These are phyloP conservation scores for Yamadazyma endophytica DNA, from an alignment of 805 yeast genomes.

Conservation along the genomic window DNA sequence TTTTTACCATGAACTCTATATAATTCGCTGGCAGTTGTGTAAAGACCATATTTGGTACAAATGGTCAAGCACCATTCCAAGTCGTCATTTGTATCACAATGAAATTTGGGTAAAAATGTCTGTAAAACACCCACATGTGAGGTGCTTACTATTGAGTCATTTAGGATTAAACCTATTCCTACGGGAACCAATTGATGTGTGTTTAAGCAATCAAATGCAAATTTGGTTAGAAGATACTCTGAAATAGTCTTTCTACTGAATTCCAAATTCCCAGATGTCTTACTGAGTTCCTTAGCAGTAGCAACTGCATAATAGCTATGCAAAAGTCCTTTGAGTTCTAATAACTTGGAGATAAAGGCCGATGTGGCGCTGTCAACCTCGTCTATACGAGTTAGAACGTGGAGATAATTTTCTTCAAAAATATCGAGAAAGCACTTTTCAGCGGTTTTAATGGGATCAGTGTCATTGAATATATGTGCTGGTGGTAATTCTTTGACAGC, in stretches of 20 bases:
- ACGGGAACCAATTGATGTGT: slow-evolving; percentile 56
- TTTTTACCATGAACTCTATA: slow-evolving; percentile 47
- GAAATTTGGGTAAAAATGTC: slow-evolving; percentile 56
- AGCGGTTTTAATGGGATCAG: slow-evolving; percentile 15
- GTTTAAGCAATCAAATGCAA: slow-evolving; percentile 52
- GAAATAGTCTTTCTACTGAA: slow-evolving; percentile 36
- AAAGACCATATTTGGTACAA: slow-evolving; percentile 62
- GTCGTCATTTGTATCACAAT: slow-evolving; percentile 67
- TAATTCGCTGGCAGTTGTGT: slow-evolving; percentile 53
- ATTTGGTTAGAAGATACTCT: slow-evolving; percentile 51
- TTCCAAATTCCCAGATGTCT: slow-evolving; percentile 1
- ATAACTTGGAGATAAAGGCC: slow-evolving; percentile 55
- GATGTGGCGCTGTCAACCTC: slow-evolving; percentile 60
- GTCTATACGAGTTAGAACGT: slow-evolving; percentile 56
- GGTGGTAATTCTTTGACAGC: slow-evolving; percentile 32
- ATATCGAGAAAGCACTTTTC: slow-evolving; percentile 48
- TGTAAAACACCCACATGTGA: slow-evolving; percentile 38
- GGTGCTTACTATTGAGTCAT: slow-evolving; percentile 40
- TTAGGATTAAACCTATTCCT: slow-evolving; percentile 59
- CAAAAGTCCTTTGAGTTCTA: slow-evolving; percentile 62
- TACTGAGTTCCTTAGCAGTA: slow-evolving; percentile 6
- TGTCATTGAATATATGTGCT: slow-evolving; percentile 33
- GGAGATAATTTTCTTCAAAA: slow-evolving; percentile 51
- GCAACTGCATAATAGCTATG: slow-evolving; percentile 26
- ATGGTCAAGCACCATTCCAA: slow-evolving; percentile 74